Evolutionary conservation across 129 eudicot species (phyloP), one percentile per base, ranked within the genome.

Genomic region (Erigeron canadensis): DNA sequence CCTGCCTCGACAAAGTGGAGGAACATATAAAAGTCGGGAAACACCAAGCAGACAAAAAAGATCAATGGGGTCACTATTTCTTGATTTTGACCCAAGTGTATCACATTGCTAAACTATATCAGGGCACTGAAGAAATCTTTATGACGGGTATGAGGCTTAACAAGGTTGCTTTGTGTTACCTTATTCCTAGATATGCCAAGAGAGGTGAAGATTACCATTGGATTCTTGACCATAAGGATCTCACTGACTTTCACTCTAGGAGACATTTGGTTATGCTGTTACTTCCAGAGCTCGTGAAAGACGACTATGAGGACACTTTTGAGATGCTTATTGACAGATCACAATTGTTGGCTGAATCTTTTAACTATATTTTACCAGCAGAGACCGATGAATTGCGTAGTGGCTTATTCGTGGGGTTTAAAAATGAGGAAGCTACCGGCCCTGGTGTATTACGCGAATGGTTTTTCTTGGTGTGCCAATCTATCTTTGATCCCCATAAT

Each of bases 401-500:
- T 75, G 93, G 96, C 38, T 78, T 91, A 66, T 82, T 80, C 63
- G 73, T 93, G 88, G 92, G 84, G 81, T 89, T 93, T 75, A 87
- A 87, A 80, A 84, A 89, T 9, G 98, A 93, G 76, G 98, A 93
- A 73, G 98, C 98, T 63, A 89, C 96, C 2, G 98, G 98, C 13
- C 98, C 96, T 59, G 96, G 98, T 68, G 98, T 93, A 4, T 71
- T 93, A 55, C 81, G 98, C 11, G 98, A 93, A 84, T 93, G 98
- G 98, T 93, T 93, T 78, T 74, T 84, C 81, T 79, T 89, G 78
- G 98, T 93, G 15, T 93, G 96, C 70, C 90, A 79, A 77, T 96
- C 85, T 63, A 87, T 93, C 42, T 93, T 93, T 62, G 80, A 89
- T 77, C 95, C 95, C 53, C 88, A 93, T 65, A 83, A 84, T 84